Percentiles rank a stretch among this genome's conserved stretches.
phyloP scores from a whole-genome alignment of 352 stramenopile species.

The Phytopythium litorale region DNA sequence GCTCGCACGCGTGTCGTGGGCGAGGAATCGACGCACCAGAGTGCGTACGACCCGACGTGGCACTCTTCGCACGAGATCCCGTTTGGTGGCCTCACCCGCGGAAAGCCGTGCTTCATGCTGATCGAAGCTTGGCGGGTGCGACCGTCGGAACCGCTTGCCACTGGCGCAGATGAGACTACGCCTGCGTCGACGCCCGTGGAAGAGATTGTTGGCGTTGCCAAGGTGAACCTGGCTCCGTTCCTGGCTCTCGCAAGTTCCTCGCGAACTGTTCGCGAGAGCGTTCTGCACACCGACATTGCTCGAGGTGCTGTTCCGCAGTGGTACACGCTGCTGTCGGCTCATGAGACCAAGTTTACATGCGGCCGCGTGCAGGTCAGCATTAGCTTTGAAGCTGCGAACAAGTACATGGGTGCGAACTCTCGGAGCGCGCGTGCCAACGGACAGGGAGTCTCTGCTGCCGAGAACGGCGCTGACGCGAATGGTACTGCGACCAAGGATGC shows the following conservation, averaged over 20 bases:
- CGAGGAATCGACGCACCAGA: conserved; percentile 12
- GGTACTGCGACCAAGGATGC: neutral
- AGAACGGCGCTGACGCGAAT: neutral
- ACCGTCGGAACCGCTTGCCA: neutral
- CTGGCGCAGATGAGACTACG: conserved; percentile 9
- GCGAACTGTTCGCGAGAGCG: conserved; percentile 75
- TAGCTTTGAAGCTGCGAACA: conserved; percentile 61
- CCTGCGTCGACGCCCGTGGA: conserved; percentile 34
- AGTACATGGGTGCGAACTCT: neutral
- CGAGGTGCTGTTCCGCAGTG: conserved; percentile 79
- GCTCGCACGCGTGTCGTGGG: conserved; percentile 54
- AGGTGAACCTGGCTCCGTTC: conserved; percentile 87
- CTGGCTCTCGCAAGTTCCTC: conserved; percentile 77
- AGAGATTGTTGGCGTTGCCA: conserved; percentile 76
- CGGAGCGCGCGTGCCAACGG: neutral
- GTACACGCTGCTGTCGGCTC: conserved; percentile 82
- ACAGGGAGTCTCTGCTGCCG: neutral
- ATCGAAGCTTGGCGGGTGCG: conserved; percentile 84
- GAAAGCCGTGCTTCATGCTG: conserved; percentile 85
- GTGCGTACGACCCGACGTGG: conserved; percentile 69
- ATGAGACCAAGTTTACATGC: conserved; percentile 82
- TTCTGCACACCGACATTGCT: conserved; percentile 82
- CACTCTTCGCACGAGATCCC: conserved; percentile 74
- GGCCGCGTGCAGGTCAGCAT: conserved; percentile 84
- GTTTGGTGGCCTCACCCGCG: conserved; percentile 64